These are phyloP conservation scores for Mycosphaerelloides madeirae DNA, from an alignment of 2,329 filamentous ascomycete species.

Conservation along the genomic window DNA sequence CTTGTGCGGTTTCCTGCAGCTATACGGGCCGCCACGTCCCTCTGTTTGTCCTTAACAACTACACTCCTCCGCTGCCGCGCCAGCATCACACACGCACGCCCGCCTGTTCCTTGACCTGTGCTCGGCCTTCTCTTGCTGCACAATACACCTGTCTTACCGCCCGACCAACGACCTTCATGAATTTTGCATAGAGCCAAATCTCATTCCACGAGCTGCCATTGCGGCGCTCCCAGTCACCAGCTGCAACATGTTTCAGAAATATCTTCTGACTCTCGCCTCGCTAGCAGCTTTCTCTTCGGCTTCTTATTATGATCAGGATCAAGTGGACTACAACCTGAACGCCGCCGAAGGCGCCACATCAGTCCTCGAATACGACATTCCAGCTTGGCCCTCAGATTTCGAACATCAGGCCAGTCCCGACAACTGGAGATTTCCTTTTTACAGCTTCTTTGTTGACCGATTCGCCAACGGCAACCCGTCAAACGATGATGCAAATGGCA, in stretches of 20 bases:
- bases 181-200: constrained; percentile 13
- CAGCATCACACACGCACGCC: neutral
- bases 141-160: constrained; percentile 3
- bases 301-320: constrained; percentile 45
- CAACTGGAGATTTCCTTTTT: constrained; percentile 63
- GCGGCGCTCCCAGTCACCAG: constrained; percentile 12
- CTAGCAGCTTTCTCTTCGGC: constrained; percentile 20
- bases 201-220: constrained; percentile 13
- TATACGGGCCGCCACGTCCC: no score
- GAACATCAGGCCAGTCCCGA: constrained; percentile 52
- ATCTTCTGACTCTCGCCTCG: constrained; percentile 20
- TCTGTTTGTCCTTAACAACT: neutral
- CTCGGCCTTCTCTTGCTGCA: constrained; percentile 1
- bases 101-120: neutral
- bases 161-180: constrained; percentile 12
- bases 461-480: constrained; percentile 61
- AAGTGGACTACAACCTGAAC: constrained; percentile 58
- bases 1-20: no score
- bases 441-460: constrained; percentile 60
- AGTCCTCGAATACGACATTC: constrained; percentile 54
- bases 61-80: neutral
- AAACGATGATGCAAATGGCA: constrained; percentile 60
- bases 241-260: constrained; percentile 22
- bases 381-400: constrained; percentile 38
- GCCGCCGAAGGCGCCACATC: constrained; percentile 52